Conservation (phyloP, 441 rosid genomes). For the Corymbia citriodora region DNA sequence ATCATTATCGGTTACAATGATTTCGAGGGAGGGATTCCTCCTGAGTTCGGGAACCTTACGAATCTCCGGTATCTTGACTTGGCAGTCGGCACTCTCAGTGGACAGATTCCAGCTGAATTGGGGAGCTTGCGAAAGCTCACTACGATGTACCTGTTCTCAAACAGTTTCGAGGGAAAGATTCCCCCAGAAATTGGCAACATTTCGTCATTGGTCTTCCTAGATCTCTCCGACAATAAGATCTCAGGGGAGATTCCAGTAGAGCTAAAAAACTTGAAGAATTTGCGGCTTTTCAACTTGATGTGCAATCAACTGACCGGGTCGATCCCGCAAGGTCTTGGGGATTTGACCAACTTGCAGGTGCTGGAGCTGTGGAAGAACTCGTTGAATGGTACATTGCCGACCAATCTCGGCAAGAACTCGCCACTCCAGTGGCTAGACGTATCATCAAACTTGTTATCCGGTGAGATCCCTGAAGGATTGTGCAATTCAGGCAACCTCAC, state of each 20-base stretch:
- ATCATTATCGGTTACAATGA: constrained; percentile 63
- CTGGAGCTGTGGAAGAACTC: constrained; percentile 77
- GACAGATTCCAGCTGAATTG: constrained; percentile 52
- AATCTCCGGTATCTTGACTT: constrained; percentile 61
- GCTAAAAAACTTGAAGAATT: constrained; percentile 36
- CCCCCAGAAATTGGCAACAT: constrained; percentile 59
- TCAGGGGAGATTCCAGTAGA: constrained; percentile 57
- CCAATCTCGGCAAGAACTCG: constrained; percentile 47
- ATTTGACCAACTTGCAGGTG: constrained; percentile 49
- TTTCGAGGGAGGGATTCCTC: constrained; percentile 61
- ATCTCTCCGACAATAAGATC: constrained; percentile 67
- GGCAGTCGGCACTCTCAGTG: constrained; percentile 59
- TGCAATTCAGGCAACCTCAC: constrained; percentile 63
- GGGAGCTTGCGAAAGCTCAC: constrained; percentile 49
- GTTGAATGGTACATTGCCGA: constrained; percentile 53
- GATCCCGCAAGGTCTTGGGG: constrained; percentile 47
- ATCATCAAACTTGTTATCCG: constrained; percentile 64
- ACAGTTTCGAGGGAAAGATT: constrained; percentile 47
- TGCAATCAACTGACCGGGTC: constrained; percentile 51
- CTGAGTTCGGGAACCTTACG: constrained; percentile 58
- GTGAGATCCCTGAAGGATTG: constrained; percentile 55
- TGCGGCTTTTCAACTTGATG: constrained; percentile 73
- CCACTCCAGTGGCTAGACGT: constrained; percentile 66
- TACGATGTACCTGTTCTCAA: constrained; percentile 56
- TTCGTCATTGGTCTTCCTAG: constrained; percentile 45